phyloP scores from a whole-genome alignment of 2,329 filamentous ascomycete species.

The Fusarium sp. region DNA sequence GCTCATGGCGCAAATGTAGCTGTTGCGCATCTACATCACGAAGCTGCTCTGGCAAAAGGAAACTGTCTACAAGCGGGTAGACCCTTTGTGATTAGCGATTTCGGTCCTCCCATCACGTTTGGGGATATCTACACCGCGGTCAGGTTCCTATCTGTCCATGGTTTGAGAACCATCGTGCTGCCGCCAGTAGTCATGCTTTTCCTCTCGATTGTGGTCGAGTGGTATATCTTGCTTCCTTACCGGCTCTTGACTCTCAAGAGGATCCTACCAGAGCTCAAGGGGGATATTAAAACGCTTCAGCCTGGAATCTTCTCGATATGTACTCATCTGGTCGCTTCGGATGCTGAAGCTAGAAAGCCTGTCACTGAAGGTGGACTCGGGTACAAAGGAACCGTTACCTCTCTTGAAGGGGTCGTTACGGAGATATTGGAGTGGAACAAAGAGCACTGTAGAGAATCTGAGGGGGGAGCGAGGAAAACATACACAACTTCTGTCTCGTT shows the following conservation, averaged over 20 bases:
- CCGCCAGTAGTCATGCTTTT: background rate
- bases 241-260: background rate
- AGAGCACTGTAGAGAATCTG: background rate
- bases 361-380: background rate
- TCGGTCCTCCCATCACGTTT: background rate
- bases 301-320: conserved; percentile 5
- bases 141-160: background rate
- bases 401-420: background rate
- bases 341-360: background rate
- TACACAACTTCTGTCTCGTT: conserved; percentile 2
- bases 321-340: conserved; percentile 7
- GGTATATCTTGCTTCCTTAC: background rate
- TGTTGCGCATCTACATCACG: conserved; percentile 11
- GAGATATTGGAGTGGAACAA: conserved; percentile 8
- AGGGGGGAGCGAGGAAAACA: background rate
- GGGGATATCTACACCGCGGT: conserved; percentile 7
- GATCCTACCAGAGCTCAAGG: background rate
- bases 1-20: conserved; percentile 16
- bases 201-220: background rate
- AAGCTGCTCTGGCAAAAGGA: background rate
- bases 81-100: conserved; percentile 4
- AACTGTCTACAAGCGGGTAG: conserved; percentile 2
- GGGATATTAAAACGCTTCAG: background rate
- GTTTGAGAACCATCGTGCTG: background rate
- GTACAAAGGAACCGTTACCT: background rate